Evolutionary conservation across 2,329 filamentous ascomycete species (phyloP).

Genomic region (Grosmannia serpens): DNA sequence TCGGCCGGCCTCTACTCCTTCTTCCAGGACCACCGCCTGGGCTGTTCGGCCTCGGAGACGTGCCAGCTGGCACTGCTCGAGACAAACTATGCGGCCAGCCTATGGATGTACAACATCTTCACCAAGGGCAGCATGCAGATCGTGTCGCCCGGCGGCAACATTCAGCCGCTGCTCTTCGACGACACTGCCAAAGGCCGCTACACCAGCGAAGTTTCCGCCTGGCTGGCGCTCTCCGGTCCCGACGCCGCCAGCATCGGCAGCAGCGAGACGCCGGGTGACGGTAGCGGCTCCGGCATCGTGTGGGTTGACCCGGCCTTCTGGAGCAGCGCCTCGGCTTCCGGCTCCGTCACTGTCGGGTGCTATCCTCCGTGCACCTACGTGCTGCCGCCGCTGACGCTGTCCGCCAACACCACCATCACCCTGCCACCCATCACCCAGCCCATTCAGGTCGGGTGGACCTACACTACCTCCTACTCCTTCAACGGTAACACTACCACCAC

Average conservation of each 20-base stretch:
- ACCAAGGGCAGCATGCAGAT: not conserved
- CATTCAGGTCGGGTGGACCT: not conserved
- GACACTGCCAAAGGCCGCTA: not conserved
- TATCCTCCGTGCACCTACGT: constrained; percentile 2
- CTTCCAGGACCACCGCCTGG: constrained; percentile 43
- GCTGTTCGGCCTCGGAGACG: not conserved
- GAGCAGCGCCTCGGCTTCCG: not conserved
- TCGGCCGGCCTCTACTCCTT: constrained; percentile 49
- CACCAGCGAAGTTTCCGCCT: not conserved
- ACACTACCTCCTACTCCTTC: not conserved
- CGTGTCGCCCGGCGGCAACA: not conserved
- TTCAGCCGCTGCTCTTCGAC: not conserved
- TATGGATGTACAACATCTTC: not conserved
- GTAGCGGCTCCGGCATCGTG: not conserved
- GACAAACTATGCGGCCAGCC: not conserved
- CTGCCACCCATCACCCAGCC: not conserved
- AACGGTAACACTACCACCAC: not conserved
- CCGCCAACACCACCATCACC: not conserved
- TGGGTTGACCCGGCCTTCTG: not conserved
- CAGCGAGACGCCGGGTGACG: not conserved
- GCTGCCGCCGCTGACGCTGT: constrained; percentile 1
- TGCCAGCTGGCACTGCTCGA: constrained; percentile 7
- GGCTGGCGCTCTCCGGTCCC: not conserved
- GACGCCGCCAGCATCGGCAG: not conserved
- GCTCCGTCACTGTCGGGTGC: not conserved